These are phyloP conservation scores for Dryadomyces quercivorus DNA, from an alignment of 2,329 filamentous ascomycete species.

Conservation along the genomic window DNA sequence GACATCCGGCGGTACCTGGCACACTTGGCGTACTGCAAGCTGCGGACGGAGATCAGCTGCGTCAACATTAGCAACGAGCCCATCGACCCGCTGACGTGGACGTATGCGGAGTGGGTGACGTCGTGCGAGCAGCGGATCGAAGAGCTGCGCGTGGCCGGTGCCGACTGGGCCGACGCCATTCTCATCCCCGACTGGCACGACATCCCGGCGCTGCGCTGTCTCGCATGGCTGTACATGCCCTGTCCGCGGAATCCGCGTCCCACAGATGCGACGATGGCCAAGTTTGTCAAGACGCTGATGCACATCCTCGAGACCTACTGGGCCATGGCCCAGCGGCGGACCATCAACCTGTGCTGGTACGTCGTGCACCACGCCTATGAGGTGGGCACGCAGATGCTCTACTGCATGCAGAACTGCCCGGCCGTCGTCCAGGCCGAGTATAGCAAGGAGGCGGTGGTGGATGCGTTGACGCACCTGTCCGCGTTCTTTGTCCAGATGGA, in stretches of 20 bases:
- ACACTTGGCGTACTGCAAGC: neutral
- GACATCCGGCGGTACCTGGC: neutral
- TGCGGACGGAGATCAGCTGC: neutral
- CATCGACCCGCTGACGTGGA: neutral
- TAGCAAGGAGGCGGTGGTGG: neutral
- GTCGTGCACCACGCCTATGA: neutral
- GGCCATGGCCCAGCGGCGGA: neutral
- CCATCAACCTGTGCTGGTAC: neutral
- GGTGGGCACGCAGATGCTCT: neutral
- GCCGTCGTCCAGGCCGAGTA: neutral
- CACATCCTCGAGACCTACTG: neutral
- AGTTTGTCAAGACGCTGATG: neutral
- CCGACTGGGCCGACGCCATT: neutral
- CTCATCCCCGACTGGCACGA: neutral
- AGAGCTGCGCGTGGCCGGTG: neutral
- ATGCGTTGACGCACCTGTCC: neutral
- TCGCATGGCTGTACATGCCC: constrained; percentile 1
- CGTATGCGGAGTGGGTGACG: neutral
- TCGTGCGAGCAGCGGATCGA: neutral
- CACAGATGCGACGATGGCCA: neutral
- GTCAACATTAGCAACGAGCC: constrained; percentile 1
- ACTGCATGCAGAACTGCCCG: constrained; percentile 2
- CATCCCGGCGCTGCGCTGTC: neutral
- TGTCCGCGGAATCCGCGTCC: neutral
- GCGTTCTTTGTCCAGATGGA: neutral